These are phyloP conservation scores for Tolypocladium album DNA, from an alignment of 2,329 filamentous ascomycete genomes.

Conservation along the genomic window DNA sequence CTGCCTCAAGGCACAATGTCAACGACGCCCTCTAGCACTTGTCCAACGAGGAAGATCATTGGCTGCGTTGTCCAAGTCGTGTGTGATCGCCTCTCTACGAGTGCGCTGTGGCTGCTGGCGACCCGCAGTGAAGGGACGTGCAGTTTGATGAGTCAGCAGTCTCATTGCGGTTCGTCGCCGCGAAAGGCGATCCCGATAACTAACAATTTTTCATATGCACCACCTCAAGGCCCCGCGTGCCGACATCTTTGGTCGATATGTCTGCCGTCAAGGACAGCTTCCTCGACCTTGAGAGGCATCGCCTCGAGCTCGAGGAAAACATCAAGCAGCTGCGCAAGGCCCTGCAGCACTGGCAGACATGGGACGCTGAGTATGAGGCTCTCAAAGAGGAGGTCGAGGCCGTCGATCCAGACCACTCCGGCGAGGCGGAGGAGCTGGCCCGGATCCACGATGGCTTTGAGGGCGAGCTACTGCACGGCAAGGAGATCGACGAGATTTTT, in stretches of 20 bases:
- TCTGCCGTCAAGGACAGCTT: constrained; percentile 38
- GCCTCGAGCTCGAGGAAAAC: constrained; percentile 64
- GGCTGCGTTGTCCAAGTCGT: not conserved
- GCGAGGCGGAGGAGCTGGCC: constrained; percentile 38
- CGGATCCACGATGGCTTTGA: constrained; percentile 48
- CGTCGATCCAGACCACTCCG: constrained; percentile 32
- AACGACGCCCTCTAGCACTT: not conserved
- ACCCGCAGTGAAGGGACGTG: not conserved
- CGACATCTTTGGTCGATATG: constrained; percentile 19
- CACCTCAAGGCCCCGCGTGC: not conserved
- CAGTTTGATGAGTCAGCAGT: not conserved
- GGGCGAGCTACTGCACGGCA: constrained; percentile 50
- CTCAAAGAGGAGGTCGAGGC: constrained; percentile 70
- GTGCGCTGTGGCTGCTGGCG: not conserved
- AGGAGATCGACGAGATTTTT: constrained; percentile 40
- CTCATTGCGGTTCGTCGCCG: not conserved
- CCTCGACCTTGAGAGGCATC: constrained; percentile 62
- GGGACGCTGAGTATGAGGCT: constrained; percentile 85
- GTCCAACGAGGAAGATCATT: not conserved
- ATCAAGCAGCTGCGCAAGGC: constrained; percentile 59
- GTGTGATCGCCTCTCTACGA: not conserved
- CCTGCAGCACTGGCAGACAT: constrained; percentile 79
- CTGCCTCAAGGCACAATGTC: not conserved
- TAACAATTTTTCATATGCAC: not conserved
- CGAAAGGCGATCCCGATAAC: not conserved